Evolutionary conservation across 805 yeast species (phyloP).

Genomic region (Nakazawaea sp.): DNA sequence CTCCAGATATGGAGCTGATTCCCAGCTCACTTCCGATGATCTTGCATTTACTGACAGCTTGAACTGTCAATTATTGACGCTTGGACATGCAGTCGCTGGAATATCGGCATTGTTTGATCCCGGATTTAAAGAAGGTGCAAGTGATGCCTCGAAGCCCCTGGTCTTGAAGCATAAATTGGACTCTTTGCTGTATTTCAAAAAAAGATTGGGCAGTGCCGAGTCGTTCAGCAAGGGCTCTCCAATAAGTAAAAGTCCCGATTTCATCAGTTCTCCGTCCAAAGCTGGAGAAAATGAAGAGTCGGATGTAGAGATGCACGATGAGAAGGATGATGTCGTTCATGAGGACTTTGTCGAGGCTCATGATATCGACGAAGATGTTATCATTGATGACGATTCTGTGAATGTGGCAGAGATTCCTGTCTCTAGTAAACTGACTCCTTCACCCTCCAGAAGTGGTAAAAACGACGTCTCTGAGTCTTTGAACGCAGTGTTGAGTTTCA

Average conservation of each 20-base stretch:
- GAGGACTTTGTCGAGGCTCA: conserved; percentile 15
- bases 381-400: conserved; percentile 3
- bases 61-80: conserved; percentile 44
- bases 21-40: background rate
- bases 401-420: conserved; percentile 20
- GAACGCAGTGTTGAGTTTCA: conserved; percentile 48
- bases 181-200: conserved; percentile 27
- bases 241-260: background rate
- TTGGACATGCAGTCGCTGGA: conserved; percentile 63
- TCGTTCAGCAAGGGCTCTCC: background rate
- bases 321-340: background rate
- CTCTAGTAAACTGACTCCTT: conserved; percentile 24
- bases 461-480: conserved; percentile 34
- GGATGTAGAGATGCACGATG: background rate
- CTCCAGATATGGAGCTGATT: conserved; percentile 1
- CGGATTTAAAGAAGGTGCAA: conserved; percentile 30
- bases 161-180: conserved; percentile 28
- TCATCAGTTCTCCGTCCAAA: background rate
- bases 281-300: background rate
- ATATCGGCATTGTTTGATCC: conserved; percentile 63
- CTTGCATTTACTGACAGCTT: conserved; percentile 19
- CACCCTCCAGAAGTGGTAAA: conserved; percentile 19
- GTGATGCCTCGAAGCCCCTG: conserved; percentile 24
- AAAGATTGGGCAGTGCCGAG: conserved; percentile 12
- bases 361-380: conserved; percentile 13